These are phyloP conservation scores for Graphium sp. DNA, from an alignment of 2,329 filamentous ascomycete species.

Conservation along the genomic window DNA sequence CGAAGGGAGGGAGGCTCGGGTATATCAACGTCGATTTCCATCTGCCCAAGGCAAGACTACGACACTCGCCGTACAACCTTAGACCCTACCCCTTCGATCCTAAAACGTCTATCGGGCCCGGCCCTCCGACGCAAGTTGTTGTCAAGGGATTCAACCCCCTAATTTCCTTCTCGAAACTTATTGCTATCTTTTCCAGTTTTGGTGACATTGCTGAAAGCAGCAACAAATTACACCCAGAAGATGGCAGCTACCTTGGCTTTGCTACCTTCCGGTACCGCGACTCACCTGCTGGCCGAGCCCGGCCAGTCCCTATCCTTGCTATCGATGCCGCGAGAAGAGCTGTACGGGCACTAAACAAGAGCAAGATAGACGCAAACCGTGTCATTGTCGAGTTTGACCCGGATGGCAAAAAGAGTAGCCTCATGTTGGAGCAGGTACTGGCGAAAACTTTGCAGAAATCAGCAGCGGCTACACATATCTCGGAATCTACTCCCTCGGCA, in stretches of 20 bases:
- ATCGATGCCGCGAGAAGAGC: constrained; percentile 70
- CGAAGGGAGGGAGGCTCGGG: constrained; percentile 45
- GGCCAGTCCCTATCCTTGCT: constrained; percentile 43
- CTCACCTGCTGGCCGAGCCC: constrained; percentile 27
- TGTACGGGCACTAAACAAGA: constrained; percentile 58
- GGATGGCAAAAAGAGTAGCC: constrained; percentile 67
- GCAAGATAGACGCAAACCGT: constrained; percentile 59
- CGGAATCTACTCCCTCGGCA: constrained; percentile 9
- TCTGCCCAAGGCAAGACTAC: constrained; percentile 54
- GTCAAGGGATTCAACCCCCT: constrained; percentile 95
- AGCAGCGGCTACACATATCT: constrained; percentile 6
- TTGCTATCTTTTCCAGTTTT: constrained; percentile 60
- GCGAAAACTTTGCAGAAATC: constrained; percentile 23
- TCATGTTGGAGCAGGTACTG: constrained; percentile 59
- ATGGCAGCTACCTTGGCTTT: constrained; percentile 85
- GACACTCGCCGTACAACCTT: constrained; percentile 60
- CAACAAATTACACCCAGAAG: constrained; percentile 89
- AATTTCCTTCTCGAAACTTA: constrained; percentile 61
- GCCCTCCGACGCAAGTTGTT: constrained; percentile 78
- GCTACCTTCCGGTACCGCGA: constrained; percentile 85
- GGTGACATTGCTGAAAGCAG: constrained; percentile 81
- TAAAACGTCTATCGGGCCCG: constrained; percentile 71
- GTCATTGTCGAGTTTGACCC: constrained; percentile 81
- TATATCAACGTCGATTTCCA: constrained; percentile 57
- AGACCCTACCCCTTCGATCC: constrained; percentile 70